A percentile compares a stretch with the other conserved stretches of the same genome.
These are phyloP conservation scores for Globisporangium polare DNA, from an alignment of 352 stramenopile species.

Conservation along the genomic window DNA sequence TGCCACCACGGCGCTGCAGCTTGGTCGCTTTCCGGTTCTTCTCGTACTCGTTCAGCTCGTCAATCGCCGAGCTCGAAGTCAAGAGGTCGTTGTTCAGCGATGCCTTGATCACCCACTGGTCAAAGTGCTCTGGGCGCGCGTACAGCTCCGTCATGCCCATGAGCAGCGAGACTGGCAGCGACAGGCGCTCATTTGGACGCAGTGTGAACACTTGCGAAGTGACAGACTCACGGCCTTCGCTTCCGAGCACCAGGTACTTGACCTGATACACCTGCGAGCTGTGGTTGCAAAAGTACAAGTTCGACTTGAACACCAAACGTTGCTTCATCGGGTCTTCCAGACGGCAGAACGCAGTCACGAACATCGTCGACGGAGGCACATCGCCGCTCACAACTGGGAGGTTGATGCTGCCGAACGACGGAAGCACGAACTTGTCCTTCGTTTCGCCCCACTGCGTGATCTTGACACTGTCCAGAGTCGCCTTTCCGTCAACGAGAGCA, in stretches of 20 bases:
- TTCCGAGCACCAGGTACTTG: constrained; percentile 65
- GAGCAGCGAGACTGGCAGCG: constrained; percentile 57
- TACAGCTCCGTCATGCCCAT: constrained; percentile 87
- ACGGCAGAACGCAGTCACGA: constrained; percentile 63
- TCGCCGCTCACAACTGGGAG: constrained; percentile 42
- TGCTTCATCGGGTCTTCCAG: constrained; percentile 65
- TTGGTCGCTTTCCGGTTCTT: constrained; percentile 39
- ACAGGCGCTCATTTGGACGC: constrained; percentile 57
- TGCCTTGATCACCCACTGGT: constrained; percentile 76
- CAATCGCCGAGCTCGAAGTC: constrained; percentile 47
- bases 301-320: constrained; percentile 73
- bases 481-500: constrained; percentile 26
- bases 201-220: constrained; percentile 62
- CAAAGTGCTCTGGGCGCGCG: constrained; percentile 51
- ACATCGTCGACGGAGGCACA: constrained; percentile 38
- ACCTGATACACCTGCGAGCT: constrained; percentile 71
- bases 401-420: constrained; percentile 60
- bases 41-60: constrained; percentile 56
- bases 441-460: constrained; percentile 61
- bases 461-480: constrained; percentile 41
- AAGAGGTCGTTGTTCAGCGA: constrained; percentile 76
- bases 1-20: constrained; percentile 50
- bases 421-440: constrained; percentile 31
- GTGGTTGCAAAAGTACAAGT: constrained; percentile 79
- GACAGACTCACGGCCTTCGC: constrained; percentile 35